phyloP scores from a whole-genome alignment of 345 rosid species.

The Eucalyptus globulus region DNA sequence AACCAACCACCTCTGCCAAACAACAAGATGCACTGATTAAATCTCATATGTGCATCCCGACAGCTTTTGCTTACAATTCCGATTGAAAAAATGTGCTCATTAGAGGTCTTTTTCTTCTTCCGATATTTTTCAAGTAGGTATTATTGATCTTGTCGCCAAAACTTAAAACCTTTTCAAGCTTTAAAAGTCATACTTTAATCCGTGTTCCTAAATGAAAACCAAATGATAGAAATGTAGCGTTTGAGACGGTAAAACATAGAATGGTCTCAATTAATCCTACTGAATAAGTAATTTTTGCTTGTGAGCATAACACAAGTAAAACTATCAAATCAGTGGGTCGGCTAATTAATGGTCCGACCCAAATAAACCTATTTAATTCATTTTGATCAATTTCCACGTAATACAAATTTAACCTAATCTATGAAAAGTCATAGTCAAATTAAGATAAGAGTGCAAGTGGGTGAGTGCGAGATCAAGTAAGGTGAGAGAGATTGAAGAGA shows the following conservation, averaged over 20 bases:
- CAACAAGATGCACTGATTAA: neutral
- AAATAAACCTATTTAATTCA: too few relatives aligned
- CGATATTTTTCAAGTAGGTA: neutral
- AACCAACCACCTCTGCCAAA: neutral
- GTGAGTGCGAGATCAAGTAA: too few relatives aligned
- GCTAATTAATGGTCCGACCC: too few relatives aligned
- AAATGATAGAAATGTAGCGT: neutral
- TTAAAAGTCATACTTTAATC: neutral
- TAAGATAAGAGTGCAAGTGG: too few relatives aligned
- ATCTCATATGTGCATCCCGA: neutral
- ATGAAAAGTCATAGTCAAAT: too few relatives aligned
- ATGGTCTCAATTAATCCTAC: neutral
- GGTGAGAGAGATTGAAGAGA: too few relatives aligned
- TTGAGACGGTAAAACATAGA: neutral
- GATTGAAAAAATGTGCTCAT: neutral
- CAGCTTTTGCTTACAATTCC: neutral
- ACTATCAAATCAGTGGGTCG: too few relatives aligned
- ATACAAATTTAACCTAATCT: too few relatives aligned
- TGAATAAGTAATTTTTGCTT: too few relatives aligned
- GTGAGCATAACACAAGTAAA: too few relatives aligned
- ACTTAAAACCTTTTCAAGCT: neutral
- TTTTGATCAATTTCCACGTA: too few relatives aligned
- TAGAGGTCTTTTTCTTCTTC: neutral
- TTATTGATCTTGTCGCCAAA: neutral
- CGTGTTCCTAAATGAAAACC: neutral